Evolutionary conservation across 148 eudicot species (phyloP), one percentile per base, ranked within the genome.

Genomic region (Hydrangea macrophylla): DNA sequence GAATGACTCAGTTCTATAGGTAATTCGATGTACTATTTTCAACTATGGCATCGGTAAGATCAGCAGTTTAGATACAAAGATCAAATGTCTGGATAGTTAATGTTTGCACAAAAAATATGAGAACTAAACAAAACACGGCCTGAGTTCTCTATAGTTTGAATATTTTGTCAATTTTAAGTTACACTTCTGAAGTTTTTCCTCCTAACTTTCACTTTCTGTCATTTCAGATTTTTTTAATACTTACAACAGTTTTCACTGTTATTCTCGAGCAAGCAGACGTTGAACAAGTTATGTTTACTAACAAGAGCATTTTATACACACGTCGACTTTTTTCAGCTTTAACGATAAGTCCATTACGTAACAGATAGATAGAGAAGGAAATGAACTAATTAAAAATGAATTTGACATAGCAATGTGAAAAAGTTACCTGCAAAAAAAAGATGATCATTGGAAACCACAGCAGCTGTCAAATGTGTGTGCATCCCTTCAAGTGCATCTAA

Each of bases 401-500:
- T 23, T 23, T 27, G 11, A 24, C 5, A 2, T 9, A 50, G 7
- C 18, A 22, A 70, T 40, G 25, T 65, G 50, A 35, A 59, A 33
- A 10, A 6, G 6, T 51, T 5, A 42, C 99, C 83, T 94, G 99
- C 36, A 88, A 54, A 73, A 90, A n/a, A 94, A 44, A 82, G 53
- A 45, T 68, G 55, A 81, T 94, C 93, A 55, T 90, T 94, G 45
- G 97, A 94, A 62, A 90, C 96, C 69, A 94, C 97, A 24, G 99
- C 99, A 65, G 97, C 99, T 20, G 97, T 88, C 64, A 94, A 82
- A 83, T 94, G 96, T 12, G 99, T 97, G 75, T 94, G 91, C 99
- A 94, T 94, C 80, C 78, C 87, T 75, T 94, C 99, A 35, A 90
- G 77, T 51, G 86, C 93, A 10, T 87, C 89, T 73, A 94, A 73